Percentiles rank a stretch among this genome's conserved stretches.
phyloP scores from a whole-genome alignment of 495 filamentous ascomycete species.

The Aspergillus taichungensis region DNA sequence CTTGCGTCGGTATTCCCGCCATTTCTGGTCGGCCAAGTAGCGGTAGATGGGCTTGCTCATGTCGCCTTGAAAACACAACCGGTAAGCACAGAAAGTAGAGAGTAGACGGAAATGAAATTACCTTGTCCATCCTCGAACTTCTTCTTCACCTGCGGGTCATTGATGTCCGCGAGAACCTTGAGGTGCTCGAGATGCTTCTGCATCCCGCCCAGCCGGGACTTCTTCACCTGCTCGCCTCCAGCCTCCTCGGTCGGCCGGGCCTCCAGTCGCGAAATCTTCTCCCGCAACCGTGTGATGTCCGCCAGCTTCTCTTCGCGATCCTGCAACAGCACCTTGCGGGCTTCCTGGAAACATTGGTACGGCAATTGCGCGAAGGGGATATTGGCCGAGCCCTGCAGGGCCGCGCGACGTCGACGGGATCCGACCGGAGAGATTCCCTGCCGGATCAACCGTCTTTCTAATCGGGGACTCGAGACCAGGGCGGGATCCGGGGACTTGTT shows the following conservation, averaged over 20 bases:
- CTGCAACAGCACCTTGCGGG: conserved; percentile 66
- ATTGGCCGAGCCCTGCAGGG: conserved; percentile 53
- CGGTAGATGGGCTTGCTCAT: conserved; percentile 97
- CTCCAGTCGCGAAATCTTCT: conserved; percentile 51
- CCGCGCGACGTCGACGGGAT: conserved; percentile 74
- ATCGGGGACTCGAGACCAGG: conserved; percentile 42
- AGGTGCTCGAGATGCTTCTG: conserved; percentile 64
- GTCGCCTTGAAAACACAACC: conserved; percentile 49
- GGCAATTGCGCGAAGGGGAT: conserved; percentile 89
- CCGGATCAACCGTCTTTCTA: conserved; percentile 52
- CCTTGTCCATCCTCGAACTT: conserved; percentile 88
- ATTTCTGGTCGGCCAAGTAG: conserved; percentile 76
- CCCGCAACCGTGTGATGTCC: conserved; percentile 50
- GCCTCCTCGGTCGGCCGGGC: conserved; percentile 47
- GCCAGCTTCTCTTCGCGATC: conserved; percentile 77
- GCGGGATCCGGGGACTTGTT: conserved; percentile 39
- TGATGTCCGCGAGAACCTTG: conserved; percentile 88
- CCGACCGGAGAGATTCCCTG: conserved; percentile 57
- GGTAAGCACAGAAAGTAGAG: neutral
- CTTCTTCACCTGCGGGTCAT: conserved; percentile 90
- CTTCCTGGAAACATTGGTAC: conserved; percentile 96
- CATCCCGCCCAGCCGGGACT: conserved; percentile 61
- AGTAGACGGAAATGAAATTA: conserved; percentile 33
- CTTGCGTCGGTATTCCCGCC: conserved; percentile 67
- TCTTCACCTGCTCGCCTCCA: conserved; percentile 52